Evolutionary conservation across 176 grass and related monocot genomes (phyloP).

Genomic region (Paspalum vaginatum): DNA sequence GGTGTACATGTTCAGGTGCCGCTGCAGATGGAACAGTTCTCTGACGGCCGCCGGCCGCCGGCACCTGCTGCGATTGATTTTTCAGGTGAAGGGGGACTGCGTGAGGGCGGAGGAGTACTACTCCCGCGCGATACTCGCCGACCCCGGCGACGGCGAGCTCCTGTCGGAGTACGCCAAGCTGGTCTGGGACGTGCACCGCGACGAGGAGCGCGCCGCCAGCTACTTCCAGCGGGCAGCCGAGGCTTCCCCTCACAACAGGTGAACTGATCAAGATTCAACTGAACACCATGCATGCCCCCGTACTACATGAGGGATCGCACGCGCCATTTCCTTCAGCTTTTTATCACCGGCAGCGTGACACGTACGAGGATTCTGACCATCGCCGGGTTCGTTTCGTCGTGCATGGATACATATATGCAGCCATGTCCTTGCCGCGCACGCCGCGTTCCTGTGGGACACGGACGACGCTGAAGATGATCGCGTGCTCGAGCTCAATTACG

Average conservation of each 20-base stretch:
- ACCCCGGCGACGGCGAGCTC: constrained; percentile 74
- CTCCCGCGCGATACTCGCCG: constrained; percentile 80
- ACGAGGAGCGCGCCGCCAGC: constrained; percentile 75
- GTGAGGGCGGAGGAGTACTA: constrained; percentile 89
- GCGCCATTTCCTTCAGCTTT: no score
- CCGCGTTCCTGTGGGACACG: constrained; percentile 75
- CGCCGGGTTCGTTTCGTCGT: constrained; percentile 22
- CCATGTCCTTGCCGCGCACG: constrained; percentile 71
- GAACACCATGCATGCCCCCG: no score
- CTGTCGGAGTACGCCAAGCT: constrained; percentile 86
- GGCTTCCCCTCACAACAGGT: constrained; percentile 64
- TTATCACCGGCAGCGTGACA: background rate
- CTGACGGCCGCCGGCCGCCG: background rate
- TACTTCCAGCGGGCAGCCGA: constrained; percentile 76
- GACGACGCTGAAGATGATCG: constrained; percentile 37
- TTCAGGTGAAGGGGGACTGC: constrained; percentile 64
- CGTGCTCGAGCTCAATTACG: background rate
- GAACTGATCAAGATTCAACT: no score
- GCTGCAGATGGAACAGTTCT: background rate
- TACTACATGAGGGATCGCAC: no score
- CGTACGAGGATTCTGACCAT: background rate
- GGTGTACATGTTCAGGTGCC: background rate
- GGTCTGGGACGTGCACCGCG: constrained; percentile 78
- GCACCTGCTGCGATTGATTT: background rate
- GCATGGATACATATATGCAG: no score